phyloP scores from a whole-genome alignment of 306 rosid species.

The Cicer chorassanicum region DNA sequence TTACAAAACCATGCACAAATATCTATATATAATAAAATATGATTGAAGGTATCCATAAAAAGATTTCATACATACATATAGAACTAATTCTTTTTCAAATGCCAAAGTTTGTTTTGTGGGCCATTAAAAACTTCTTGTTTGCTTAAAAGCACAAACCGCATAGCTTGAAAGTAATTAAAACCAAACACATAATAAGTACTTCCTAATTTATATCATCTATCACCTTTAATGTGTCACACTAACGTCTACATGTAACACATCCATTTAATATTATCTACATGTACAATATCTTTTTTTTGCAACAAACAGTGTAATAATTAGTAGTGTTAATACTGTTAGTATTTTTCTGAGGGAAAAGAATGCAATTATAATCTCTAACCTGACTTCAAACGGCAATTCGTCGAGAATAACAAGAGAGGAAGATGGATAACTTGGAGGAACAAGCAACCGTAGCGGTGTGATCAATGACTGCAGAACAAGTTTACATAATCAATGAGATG shows the following conservation, averaged over 20 bases:
- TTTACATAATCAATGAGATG: constrained; percentile 13
- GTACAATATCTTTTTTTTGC: too few species aligned
- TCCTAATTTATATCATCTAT: background rate
- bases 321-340: too few species aligned
- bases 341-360: background rate
- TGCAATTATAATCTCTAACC: constrained; percentile 38
- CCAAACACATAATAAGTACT: background rate
- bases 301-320: too few species aligned
- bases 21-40: too few species aligned
- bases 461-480: constrained; percentile 46
- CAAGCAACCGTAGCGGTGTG: constrained; percentile 47
- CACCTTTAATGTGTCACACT: background rate
- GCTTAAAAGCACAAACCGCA: too few species aligned
- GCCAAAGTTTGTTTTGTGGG: too few species aligned
- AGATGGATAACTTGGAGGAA: constrained; percentile 53
- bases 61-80: too few species aligned
- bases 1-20: too few species aligned
- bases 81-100: too few species aligned
- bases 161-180: background rate
- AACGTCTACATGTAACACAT: background rate
- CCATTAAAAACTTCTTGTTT: too few species aligned
- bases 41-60: too few species aligned
- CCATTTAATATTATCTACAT: too few species aligned
- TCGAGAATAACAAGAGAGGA: constrained; percentile 45
- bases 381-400: constrained; percentile 35